Evolutionary conservation across 495 filamentous ascomycete genomes (phyloP).

Genomic region (Rostrohypoxylon terebratum): DNA sequence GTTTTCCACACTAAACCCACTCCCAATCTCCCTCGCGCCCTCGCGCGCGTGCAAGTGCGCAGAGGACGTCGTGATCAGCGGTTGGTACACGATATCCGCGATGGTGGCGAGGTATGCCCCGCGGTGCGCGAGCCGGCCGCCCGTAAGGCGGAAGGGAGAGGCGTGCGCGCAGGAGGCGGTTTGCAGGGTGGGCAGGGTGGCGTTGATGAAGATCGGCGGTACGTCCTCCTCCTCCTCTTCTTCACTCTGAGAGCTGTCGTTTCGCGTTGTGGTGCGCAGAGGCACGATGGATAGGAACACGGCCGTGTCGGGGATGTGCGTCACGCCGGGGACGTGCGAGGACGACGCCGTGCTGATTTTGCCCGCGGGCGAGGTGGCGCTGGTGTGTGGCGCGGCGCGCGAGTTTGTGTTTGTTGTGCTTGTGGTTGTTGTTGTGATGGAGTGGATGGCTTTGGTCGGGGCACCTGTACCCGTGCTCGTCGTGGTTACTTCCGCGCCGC

Average conservation of each 20-base stretch:
- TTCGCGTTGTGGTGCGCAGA: neutral
- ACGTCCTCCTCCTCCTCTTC: too few species aligned
- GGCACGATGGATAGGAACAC: slow-evolving; percentile 29
- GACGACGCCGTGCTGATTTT: neutral
- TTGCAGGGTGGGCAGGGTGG: slow-evolving; percentile 2
- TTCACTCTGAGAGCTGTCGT: too few species aligned
- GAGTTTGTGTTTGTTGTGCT: neutral
- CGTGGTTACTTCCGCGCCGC: slow-evolving; percentile 18
- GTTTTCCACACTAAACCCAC: slow-evolving; percentile 21
- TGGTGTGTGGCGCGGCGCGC: neutral
- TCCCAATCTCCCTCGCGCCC: neutral
- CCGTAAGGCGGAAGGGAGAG: slow-evolving; percentile 18
- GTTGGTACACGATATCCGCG: slow-evolving; percentile 10
- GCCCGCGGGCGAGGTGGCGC: neutral
- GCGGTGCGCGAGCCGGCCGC: slow-evolving; percentile 1
- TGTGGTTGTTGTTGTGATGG: slow-evolving; percentile 1
- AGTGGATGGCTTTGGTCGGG: neutral
- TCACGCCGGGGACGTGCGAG: slow-evolving; percentile 12
- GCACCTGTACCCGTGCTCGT: neutral
- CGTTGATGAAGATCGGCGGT: slow-evolving; percentile 30
- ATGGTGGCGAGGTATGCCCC: slow-evolving; percentile 8
- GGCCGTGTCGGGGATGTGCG: slow-evolving; percentile 1
- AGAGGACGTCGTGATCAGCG: neutral
- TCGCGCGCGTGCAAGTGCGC: neutral
- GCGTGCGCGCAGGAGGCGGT: slow-evolving; percentile 20